Conservation (phyloP, 164 flowering plant species). For the Nelumbo lutea region DNA sequence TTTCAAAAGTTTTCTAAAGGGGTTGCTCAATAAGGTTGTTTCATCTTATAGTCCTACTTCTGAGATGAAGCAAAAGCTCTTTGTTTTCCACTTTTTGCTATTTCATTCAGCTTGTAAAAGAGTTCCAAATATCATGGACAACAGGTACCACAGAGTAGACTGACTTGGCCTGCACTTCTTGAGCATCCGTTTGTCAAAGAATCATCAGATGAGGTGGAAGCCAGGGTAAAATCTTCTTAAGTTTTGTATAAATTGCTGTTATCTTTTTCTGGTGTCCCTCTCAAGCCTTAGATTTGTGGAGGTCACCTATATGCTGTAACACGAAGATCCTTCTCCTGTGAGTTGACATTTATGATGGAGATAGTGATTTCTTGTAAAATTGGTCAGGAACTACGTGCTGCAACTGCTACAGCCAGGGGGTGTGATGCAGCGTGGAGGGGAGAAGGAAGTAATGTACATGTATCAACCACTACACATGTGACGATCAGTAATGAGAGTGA, state of each 20-base stretch:
- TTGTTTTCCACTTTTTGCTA: not conserved
- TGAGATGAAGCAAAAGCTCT: not conserved
- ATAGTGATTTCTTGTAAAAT: slow-evolving; percentile 9
- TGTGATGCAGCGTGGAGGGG: slow-evolving; percentile 48
- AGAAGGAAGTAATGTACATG: slow-evolving; percentile 34
- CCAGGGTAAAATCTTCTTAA: slow-evolving; percentile 38
- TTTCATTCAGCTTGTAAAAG: slow-evolving; percentile 3
- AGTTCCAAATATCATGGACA: slow-evolving; percentile 12
- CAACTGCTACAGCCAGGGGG: slow-evolving; percentile 38
- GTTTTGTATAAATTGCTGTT: not conserved
- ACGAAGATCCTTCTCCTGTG: too few relatives aligned
- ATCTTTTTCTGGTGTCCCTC: not conserved
- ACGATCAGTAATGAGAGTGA: slow-evolving; percentile 40
- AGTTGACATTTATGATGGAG: too few relatives aligned
- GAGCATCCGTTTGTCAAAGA: slow-evolving; percentile 94
- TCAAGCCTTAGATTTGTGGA: not conserved
- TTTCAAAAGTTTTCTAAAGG: slow-evolving; percentile 83
- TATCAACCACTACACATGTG: slow-evolving; percentile 20
- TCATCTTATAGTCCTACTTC: slow-evolving; percentile 1
- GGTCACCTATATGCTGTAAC: not conserved
- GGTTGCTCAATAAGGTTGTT: slow-evolving; percentile 90
- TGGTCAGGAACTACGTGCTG: slow-evolving; percentile 45
- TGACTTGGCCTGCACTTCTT: slow-evolving; percentile 93
- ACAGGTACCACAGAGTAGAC: slow-evolving; percentile 84
- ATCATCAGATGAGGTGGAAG: slow-evolving; percentile 51